Percentiles rank a stretch among this genome's conserved stretches.
Evolutionary conservation across 2,329 filamentous ascomycete genomes (phyloP).

Genomic region (Cercospora sesami): DNA sequence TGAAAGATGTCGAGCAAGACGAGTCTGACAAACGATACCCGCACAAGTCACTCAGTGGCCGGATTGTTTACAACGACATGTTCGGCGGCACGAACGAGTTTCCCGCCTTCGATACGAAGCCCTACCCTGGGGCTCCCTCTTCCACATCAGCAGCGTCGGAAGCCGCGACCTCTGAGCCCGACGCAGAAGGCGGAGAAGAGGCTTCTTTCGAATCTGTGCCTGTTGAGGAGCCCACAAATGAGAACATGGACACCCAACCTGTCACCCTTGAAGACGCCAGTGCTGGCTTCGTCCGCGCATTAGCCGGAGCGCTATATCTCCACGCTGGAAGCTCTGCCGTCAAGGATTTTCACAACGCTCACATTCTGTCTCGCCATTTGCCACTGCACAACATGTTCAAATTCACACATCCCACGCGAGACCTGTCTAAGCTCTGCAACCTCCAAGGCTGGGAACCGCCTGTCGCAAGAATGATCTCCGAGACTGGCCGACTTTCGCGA

Average conservation of each 20-base stretch:
- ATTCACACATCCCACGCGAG: conserved; percentile 80
- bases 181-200: conserved; percentile 12
- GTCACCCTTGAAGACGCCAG: conserved; percentile 61
- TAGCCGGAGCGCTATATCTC: conserved; percentile 81
- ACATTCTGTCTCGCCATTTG: conserved; percentile 62
- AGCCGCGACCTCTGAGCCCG: not conserved
- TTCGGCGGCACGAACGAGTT: conserved; percentile 67
- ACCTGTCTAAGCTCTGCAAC: conserved; percentile 78
- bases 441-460: conserved; percentile 87
- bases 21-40: conserved; percentile 40
- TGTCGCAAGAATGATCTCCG: conserved; percentile 80
- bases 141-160: conserved; percentile 3
- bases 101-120: conserved; percentile 26
- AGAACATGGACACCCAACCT: conserved; percentile 28
- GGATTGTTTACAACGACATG: conserved; percentile 78
- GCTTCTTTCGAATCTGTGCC: not conserved
- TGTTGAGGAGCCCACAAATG: not conserved
- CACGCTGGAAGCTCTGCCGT: conserved; percentile 77
- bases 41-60: conserved; percentile 58
- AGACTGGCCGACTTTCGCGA: conserved; percentile 82
- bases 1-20: conserved; percentile 37
- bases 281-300: conserved; percentile 75
- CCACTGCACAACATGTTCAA: conserved; percentile 71
- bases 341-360: conserved; percentile 77
- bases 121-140: conserved; percentile 28